Evolutionary conservation across 805 yeast genomes (phyloP).

Genomic region (Yarrowia keelungensis): DNA sequence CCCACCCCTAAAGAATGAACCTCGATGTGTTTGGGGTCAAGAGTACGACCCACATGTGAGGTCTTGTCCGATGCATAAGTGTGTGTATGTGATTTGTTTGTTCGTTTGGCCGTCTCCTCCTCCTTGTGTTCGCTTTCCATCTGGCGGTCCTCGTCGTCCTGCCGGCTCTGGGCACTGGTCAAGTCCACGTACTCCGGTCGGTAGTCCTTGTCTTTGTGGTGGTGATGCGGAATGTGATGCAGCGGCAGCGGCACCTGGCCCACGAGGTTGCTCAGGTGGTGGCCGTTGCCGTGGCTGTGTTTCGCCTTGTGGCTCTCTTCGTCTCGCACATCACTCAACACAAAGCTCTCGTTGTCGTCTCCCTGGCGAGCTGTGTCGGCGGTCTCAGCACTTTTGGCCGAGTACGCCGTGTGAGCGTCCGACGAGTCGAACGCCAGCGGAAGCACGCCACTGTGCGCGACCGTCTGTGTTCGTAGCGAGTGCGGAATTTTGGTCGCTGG

Average conservation of each 20-base stretch:
- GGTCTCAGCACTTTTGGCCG: slow-evolving; percentile 13
- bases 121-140: background rate
- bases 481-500: slow-evolving; percentile 21
- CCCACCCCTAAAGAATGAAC: slow-evolving; percentile 7
- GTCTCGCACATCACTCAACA: slow-evolving; percentile 23
- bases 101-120: background rate
- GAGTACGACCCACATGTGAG: background rate
- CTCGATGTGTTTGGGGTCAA: slow-evolving; percentile 9
- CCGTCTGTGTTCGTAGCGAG: slow-evolving; percentile 22
- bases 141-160: slow-evolving; percentile 6
- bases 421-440: slow-evolving; percentile 33
- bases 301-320: background rate
- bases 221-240: slow-evolving; percentile 12
- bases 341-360: slow-evolving; percentile 17
- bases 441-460: slow-evolving; percentile 11
- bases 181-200: slow-evolving; percentile 17
- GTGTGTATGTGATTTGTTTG: background rate
- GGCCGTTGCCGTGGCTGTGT: background rate
- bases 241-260: slow-evolving; percentile 20
- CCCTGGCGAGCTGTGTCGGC: slow-evolving; percentile 8
- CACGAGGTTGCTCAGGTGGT: background rate
- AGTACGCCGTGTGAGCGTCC: slow-evolving; percentile 8
- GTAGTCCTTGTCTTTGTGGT: slow-evolving; percentile 25
- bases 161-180: background rate
- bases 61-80: background rate